Percentiles rank a stretch among this genome's conserved stretches.
Evolutionary conservation across 2,329 filamentous ascomycete species (phyloP).

Genomic region (Colletotrichum tamarilloi): DNA sequence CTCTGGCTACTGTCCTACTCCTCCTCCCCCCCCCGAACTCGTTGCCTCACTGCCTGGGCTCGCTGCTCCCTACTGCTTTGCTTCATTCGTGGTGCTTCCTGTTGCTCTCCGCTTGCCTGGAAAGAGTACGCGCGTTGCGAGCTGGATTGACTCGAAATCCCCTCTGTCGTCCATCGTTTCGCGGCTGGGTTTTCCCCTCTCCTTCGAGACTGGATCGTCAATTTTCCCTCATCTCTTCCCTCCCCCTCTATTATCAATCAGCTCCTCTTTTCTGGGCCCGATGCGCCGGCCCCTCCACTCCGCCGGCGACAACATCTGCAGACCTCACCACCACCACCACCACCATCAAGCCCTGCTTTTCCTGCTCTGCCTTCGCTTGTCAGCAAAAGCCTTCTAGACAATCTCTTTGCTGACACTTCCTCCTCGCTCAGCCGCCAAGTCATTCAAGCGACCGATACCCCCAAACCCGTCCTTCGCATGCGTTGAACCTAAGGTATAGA

Average conservation of each 20-base stretch:
- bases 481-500: slow-evolving; percentile 15
- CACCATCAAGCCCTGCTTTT: neutral
- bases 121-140: neutral
- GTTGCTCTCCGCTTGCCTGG: neutral
- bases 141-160: neutral
- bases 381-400: neutral
- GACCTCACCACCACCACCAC: slow-evolving; percentile 1
- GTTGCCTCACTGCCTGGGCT: neutral
- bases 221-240: slow-evolving; percentile 27
- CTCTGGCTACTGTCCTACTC: neutral
- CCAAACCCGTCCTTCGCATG: slow-evolving; percentile 15
- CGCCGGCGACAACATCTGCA: slow-evolving; percentile 27
- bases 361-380: neutral
- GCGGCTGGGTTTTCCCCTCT: neutral
- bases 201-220: slow-evolving; percentile 5
- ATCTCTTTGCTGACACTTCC: neutral
- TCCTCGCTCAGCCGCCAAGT: slow-evolving; percentile 4
- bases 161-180: neutral
- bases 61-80: slow-evolving; percentile 17
- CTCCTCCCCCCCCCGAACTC: neutral
- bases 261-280: slow-evolving; percentile 32
- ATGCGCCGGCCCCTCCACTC: slow-evolving; percentile 35
- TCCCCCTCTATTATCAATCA: slow-evolving; percentile 29
- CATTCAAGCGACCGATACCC: slow-evolving; percentile 30
- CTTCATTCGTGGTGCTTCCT: neutral